These are phyloP conservation scores for Phytophthora multivora DNA, from an alignment of 352 stramenopile genomes.

Conservation along the genomic window DNA sequence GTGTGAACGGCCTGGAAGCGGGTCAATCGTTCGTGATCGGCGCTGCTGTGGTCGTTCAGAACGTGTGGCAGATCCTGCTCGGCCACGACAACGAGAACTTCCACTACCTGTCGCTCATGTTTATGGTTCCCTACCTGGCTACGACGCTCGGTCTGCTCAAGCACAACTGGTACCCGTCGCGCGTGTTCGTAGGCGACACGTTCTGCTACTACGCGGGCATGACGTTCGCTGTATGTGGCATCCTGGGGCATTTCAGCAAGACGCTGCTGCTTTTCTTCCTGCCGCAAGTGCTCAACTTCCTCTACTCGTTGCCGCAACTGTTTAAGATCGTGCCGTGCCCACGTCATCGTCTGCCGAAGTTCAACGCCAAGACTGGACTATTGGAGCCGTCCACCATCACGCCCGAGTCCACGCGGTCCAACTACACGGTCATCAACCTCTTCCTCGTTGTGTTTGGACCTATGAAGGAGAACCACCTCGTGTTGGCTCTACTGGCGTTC, in stretches of 20 bases:
- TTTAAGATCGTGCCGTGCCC: conserved; percentile 98
- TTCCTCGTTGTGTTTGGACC: conserved; percentile 86
- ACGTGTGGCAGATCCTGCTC: conserved; percentile 93
- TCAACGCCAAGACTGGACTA: conserved; percentile 91
- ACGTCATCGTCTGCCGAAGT: conserved; percentile 96
- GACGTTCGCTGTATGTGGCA: conserved; percentile 97
- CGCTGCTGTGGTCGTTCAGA: conserved; percentile 95
- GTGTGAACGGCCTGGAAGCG: conserved; percentile 98
- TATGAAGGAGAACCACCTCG: conserved; percentile 79
- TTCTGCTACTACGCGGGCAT: conserved; percentile 99
- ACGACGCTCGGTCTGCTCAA: conserved; percentile 94
- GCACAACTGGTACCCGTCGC: conserved; percentile 98
- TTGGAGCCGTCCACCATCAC: conserved; percentile 94
- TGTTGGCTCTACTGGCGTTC: conserved; percentile 72
- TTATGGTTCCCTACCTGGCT: conserved; percentile 96
- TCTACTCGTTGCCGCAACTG: conserved; percentile 98
- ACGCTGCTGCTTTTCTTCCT: conserved; percentile 98
- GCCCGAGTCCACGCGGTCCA: conserved; percentile 79
- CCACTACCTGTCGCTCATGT: conserved; percentile 96
- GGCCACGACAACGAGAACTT: conserved; percentile 84
- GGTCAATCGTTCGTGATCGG: conserved; percentile 94
- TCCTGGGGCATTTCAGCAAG: conserved; percentile 98
- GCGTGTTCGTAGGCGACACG: conserved; percentile 98
- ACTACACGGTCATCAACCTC: conserved; percentile 91
- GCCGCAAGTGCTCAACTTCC: conserved; percentile 98